phyloP scores from a whole-genome alignment of 1,139 yeast genomes.

The Protomyces inundatus region DNA sequence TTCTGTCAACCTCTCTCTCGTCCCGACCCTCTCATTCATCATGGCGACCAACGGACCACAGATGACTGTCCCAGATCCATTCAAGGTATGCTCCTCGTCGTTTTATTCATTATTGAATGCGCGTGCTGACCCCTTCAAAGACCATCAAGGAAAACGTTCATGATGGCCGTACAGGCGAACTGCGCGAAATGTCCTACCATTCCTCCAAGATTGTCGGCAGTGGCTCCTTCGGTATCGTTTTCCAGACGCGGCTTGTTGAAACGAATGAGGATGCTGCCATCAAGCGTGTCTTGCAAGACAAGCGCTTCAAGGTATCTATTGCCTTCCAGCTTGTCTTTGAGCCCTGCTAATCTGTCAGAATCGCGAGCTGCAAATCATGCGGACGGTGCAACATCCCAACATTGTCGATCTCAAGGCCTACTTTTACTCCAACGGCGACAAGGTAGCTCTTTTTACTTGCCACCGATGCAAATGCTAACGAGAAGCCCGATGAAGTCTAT shows the following conservation, averaged over 20 bases:
- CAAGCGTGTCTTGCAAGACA: conserved; percentile 90
- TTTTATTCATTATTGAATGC: too few species aligned
- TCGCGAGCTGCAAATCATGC: conserved; percentile 94
- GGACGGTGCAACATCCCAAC: conserved; percentile 76
- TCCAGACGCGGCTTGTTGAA: conserved; percentile 71
- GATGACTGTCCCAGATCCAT: background rate
- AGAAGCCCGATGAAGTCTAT: conserved; percentile 59
- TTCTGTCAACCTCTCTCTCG: too few species aligned
- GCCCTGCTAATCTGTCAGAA: conserved; percentile 41
- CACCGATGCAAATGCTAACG: background rate
- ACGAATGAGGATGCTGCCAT: conserved; percentile 80
- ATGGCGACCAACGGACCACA: background rate
- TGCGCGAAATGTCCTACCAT: conserved; percentile 58
- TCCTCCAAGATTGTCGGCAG: conserved; percentile 88
- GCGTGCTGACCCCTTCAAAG: conserved; percentile 37
- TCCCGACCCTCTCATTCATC: background rate
- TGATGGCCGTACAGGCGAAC: conserved; percentile 67
- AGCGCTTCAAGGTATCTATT: conserved; percentile 59
- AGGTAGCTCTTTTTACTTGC: conserved; percentile 34
- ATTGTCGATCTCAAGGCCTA: conserved; percentile 83
- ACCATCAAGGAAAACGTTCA: conserved; percentile 64
- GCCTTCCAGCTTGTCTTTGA: background rate
- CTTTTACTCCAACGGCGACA: conserved; percentile 69
- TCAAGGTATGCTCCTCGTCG: background rate
- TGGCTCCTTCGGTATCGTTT: conserved; percentile 96